These are phyloP conservation scores for Apiotrichum veenhuisii DNA, from an alignment of 1,284 basidiomycete genomes.

Conservation along the genomic window DNA sequence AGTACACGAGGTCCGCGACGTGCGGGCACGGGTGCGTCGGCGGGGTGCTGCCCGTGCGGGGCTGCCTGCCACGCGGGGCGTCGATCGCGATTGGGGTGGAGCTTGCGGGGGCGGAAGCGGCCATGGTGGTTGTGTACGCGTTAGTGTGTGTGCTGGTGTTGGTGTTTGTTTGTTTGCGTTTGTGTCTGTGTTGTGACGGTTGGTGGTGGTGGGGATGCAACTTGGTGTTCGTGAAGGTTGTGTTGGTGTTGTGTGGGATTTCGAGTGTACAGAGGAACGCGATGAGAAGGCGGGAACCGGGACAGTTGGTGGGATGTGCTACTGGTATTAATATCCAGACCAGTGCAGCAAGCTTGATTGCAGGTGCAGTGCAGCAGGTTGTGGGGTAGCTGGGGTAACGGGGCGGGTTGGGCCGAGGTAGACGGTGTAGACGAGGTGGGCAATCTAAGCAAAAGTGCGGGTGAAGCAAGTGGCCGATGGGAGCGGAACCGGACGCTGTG, in stretches of 20 bases:
- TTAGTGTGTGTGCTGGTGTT: too few relatives aligned
- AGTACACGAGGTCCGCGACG: conserved; percentile 35
- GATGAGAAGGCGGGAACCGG: too few relatives aligned
- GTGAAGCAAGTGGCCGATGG: background rate
- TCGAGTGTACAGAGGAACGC: too few relatives aligned
- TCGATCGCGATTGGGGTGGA: background rate
- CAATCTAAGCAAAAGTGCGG: background rate
- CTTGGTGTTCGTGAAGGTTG: too few relatives aligned
- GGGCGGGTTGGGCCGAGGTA: background rate
- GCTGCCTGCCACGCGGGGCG: background rate
- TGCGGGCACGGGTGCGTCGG: conserved; percentile 39
- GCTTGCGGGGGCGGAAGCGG: background rate
- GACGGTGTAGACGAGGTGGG: background rate
- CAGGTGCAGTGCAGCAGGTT: too few relatives aligned
- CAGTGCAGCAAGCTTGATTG: too few relatives aligned
- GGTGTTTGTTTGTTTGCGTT: background rate
- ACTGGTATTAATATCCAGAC: too few relatives aligned
- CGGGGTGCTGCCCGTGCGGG: conserved; percentile 8
- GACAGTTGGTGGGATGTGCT: too few relatives aligned
- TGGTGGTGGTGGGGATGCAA: too few relatives aligned
- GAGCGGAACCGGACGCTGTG: background rate
- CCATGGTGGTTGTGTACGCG: background rate
- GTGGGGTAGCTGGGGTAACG: background rate
- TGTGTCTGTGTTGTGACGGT: too few relatives aligned
- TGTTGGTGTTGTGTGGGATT: too few relatives aligned